A percentile compares a stretch with the other conserved stretches of the same genome.
These are phyloP conservation scores for Hyaloscypha finlandica DNA, from an alignment of 495 filamentous ascomycete genomes.

Conservation along the genomic window DNA sequence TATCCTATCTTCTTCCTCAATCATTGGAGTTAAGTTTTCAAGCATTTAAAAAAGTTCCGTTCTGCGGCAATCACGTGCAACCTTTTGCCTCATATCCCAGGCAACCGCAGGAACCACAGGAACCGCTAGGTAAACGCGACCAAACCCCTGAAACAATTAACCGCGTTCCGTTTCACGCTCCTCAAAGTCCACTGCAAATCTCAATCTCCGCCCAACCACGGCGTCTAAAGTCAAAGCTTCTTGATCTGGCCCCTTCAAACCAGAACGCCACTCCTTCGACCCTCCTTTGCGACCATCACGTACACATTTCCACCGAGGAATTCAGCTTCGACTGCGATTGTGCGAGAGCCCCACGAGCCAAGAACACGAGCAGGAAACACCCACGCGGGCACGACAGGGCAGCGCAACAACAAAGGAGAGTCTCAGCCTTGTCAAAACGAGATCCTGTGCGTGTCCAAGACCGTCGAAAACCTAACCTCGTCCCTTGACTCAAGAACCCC, in stretches of 20 bases:
- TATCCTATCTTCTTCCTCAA: background rate
- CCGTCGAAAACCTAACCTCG: background rate
- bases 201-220: slow-evolving; percentile 3
- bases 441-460: background rate
- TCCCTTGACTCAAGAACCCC: background rate
- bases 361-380: background rate
- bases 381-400: background rate
- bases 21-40: background rate
- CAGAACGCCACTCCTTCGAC: background rate
- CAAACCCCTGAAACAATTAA: slow-evolving; percentile 6
- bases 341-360: too few relatives aligned
- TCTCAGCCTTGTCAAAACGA: slow-evolving; percentile 8
- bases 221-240: slow-evolving; percentile 6
- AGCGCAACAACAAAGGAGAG: slow-evolving; percentile 1
- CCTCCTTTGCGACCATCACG: background rate
- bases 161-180: slow-evolving; percentile 14
- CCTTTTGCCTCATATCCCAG: background rate
- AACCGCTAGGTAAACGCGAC: background rate
- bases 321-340: background rate
- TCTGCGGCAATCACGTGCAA: background rate
- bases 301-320: background rate
- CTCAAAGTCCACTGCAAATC: slow-evolving; percentile 3
- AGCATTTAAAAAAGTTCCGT: background rate
- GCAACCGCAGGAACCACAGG: too few relatives aligned
- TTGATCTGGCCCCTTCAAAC: slow-evolving; percentile 1